Evolutionary conservation across 75 land plant genomes (phyloP), one percentile per base, ranked within the genome.

Genomic region (Selaginella moellendorffii): DNA sequence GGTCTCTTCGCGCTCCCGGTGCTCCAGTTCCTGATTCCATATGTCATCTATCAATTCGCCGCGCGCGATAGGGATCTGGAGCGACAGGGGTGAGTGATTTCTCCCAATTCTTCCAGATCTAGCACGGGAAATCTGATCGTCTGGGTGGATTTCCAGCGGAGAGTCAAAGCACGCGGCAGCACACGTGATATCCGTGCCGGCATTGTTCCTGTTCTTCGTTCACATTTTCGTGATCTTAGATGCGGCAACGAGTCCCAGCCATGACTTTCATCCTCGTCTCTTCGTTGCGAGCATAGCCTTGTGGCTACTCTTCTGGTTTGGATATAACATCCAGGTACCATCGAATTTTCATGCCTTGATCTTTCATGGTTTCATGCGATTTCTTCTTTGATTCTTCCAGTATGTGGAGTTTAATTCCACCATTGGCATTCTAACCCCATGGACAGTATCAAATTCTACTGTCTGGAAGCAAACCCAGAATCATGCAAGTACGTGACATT

Each of bases 401-500:
- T 56, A 56, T n/a, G 59, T 56, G 24, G 25, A 56, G 2, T 19
- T 56, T 5, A 56, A 56, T n/a, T 56, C 59, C n/a, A 56, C 59
- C 8, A 56, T 56, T 56, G 59, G 59, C 5, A 56, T 56, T 8
- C 24, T 56, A 25, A 56, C 5, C n/a, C 59, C 59, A 56, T 56
- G 59, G 59, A 56, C 59, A 21, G 59, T 56, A 2, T 21, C 23
- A 8, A 25, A 56, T 56, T 5, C 23, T 2, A 25, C 23, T 8
- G 59, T 56, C 23, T 56, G 8, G n/a, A 56, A 56, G n/a, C 59
- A 21, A 21, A 56, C 59, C n/a, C 59, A 56, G 24, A 8, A 19
- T 8, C 59, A 56, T 56, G 59, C 59, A 56, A 56, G 59, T 56
- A 56, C 8, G 59, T 56, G 19, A n/a, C n/a, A n/a, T n/a, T n/a